Evolutionary conservation across 441 rosid species (phyloP), one percentile per base, ranked within the genome.

Genomic region (Populus tomentosa): DNA sequence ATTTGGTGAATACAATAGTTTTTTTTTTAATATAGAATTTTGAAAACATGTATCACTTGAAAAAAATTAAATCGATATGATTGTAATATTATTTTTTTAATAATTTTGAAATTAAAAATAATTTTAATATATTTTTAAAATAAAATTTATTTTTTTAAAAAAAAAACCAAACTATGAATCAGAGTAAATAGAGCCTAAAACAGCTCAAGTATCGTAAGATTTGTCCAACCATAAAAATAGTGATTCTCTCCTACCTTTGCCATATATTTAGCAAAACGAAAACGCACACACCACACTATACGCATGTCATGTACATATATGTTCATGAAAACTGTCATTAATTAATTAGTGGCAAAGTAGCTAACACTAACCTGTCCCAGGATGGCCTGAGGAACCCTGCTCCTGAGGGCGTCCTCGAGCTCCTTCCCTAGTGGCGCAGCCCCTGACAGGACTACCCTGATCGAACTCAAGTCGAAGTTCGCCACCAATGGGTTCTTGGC

Each of bases 391-490:
- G 97, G 98, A 13, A 94, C 81, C 24, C 91, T 87, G 24, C 70
- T 75, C 24, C 87, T 82, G 32, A 94, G 92, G 75, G 89, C 92
- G 23, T 86, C 93, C 77, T 91, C 90, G 2, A 94, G 92, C 83
- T 94, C 97, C 85, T 89, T 92, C 32, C 97, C 97, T n/a, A 94
- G 87, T 28, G 97, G 98, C 6, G 98, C 97, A 0, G 98, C 98
- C 73, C 98, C 98, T 0, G 98, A 94, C 14, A 92, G 89, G 82
- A 94, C 92, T 79, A 89, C 71, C 77, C 97, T 81, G 13, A 92
- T 87, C 11, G 97, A 91, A 65, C 88, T 84, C 30, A 94, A 88
- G 74, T 94, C 95, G 73, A 73, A 91, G 28, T 82, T 79, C 26
- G 80, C 91, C 65, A 91, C 97, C 71, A 87, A 32, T 0, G 97